Evolutionary conservation across 495 filamentous ascomycete genomes (phyloP).

Genomic region (Daldinia concentrica): DNA sequence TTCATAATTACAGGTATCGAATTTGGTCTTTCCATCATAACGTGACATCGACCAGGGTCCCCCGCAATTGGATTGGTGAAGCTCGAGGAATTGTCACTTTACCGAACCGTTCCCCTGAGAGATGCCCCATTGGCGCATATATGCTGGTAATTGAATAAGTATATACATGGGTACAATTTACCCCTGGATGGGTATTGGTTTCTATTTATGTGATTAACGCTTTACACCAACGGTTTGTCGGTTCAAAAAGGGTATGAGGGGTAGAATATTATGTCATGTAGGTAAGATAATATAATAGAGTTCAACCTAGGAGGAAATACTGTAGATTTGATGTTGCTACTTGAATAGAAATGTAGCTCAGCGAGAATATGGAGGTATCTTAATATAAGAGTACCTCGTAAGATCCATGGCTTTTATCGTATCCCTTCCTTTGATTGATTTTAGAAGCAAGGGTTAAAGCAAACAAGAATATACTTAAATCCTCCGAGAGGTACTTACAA

Average conservation of each 20-base stretch:
- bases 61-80: conserved; percentile 36
- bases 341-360: neutral
- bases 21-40: conserved; percentile 34
- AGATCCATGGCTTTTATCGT: neutral
- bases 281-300: neutral
- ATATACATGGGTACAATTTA: neutral
- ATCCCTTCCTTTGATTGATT: neutral
- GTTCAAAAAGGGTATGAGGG: neutral
- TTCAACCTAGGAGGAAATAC: neutral
- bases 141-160: conserved; percentile 3
- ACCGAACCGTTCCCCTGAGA: conserved; percentile 1
- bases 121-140: conserved; percentile 3
- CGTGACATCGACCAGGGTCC: conserved; percentile 43
- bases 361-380: neutral
- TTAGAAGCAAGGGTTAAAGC: too few relatives aligned
- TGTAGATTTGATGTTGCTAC: neutral
- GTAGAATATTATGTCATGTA: neutral
- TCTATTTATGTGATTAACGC: neutral
- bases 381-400: neutral
- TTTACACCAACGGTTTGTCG: neutral
- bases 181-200: neutral
- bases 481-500: neutral
- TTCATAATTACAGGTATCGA: conserved; percentile 2
- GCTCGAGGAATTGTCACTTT: conserved; percentile 9
- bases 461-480: neutral